phyloP scores from a whole-genome alignment of 805 yeast species.

The Debaryomyces hansenii region DNA sequence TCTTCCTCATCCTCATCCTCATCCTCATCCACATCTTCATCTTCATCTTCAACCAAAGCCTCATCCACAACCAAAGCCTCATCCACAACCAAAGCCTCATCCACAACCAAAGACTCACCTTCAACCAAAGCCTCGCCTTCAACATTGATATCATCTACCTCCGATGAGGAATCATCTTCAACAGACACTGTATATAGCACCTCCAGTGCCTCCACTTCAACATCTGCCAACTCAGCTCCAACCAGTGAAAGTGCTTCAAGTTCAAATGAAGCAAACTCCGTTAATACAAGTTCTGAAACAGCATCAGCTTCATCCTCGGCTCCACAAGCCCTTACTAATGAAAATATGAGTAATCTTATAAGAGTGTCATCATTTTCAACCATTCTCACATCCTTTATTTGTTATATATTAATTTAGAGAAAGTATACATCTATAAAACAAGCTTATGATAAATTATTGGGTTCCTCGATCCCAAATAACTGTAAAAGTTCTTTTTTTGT shows the following conservation, averaged over 20 bases:
- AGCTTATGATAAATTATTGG: neutral
- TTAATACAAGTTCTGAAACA: slow-evolving; percentile 1
- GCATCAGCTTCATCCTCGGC: neutral
- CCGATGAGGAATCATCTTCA: slow-evolving; percentile 4
- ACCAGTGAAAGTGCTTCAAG: neutral
- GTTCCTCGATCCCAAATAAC: neutral
- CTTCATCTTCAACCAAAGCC: slow-evolving; percentile 1
- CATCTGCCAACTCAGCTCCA: slow-evolving; percentile 13
- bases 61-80: slow-evolving; percentile 6
- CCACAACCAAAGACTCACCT: slow-evolving; percentile 7
- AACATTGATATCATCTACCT: slow-evolving; percentile 5
- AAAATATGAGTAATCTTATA: neutral
- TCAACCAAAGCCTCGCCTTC: neutral
- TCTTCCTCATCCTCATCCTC: slow-evolving; percentile 6
- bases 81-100: slow-evolving; percentile 4
- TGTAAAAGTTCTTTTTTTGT: slow-evolving; percentile 4
- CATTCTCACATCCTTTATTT: neutral
- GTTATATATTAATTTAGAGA: neutral
- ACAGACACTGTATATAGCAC: slow-evolving; percentile 2
- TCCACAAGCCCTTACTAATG: neutral
- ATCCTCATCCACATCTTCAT: neutral
- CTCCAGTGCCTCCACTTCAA: neutral
- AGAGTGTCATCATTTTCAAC: neutral
- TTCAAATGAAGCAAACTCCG: neutral
- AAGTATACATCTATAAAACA: neutral